Base-by-base conservation (phyloP, 495 filamentous ascomycete species). In the Rhypophila decipiens region DNA sequence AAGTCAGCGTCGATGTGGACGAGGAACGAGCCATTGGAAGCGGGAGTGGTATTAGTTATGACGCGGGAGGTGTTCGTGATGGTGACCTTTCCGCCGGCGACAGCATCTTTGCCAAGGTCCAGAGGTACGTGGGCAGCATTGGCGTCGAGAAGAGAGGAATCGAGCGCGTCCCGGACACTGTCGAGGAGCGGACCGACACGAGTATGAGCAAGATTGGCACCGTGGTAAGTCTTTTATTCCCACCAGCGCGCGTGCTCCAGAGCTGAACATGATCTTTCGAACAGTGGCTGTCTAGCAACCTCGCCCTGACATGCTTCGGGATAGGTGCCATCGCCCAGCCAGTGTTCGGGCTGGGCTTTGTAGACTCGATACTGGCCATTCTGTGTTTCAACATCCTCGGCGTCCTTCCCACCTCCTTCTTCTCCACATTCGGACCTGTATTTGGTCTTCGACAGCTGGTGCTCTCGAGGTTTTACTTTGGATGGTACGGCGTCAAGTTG, bases 381-480 rank as follows among this genome's bases (percentile, higher is more conserved):
- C 57, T 91, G 37, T 88, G 90, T 67, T 78, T 90, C 73, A 94
- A 90, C 60, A 52, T 88, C 9, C 73, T 91, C 19, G 86, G 83
- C 38, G 74, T 85, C 24, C 57, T 84, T 44, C 85, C 86, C 13
- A 85, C 88, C 11, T 83, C 78, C 72, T 86, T 86, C 71, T 90
- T 89, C 71, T 84, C 82, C 3, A 85, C 83, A 18, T 88, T 90
- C 50, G 88, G 88, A 4, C 82, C 87, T 12, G 61, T 63, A 4
- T 90, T 90, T 60, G 88, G 87, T 7, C 67, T 94, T 45, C 80
- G 87, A 35, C 88, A 94, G 66, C 89, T 94, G 83, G 81, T 90
- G 3, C 74, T 91, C 15, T 87, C 85, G 3, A 72, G 87, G 21
- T 90, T 85, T 67, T 94, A 72, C 70, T 91, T 89, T 57, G 86